Base-by-base conservation (phyloP, 768 basidiomycete species). In the Serendipita vermifera region DNA sequence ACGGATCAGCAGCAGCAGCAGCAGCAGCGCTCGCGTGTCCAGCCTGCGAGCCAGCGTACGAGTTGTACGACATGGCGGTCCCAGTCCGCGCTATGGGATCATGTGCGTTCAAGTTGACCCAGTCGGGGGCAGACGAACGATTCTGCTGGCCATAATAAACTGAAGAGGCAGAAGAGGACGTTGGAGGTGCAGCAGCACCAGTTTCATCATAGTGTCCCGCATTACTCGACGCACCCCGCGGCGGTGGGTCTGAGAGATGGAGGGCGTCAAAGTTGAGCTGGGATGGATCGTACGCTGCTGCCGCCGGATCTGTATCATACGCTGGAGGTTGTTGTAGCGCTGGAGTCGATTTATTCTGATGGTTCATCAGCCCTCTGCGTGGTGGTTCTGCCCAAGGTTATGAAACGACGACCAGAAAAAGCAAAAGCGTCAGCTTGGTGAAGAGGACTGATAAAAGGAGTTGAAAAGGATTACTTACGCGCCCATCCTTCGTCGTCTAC, bases 11-110 rank as follows among this genome's bases (percentile, higher is more conserved):
- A n/a, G n/a, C n/a, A n/a, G n/a, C n/a, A n/a, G n/a, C n/a, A n/a
- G n/a, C n/a, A n/a, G n/a, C n/a, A n/a, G n/a, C n/a, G n/a, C n/a
- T n/a, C n/a, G n/a, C n/a, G n/a, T n/a, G 59, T 22, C 63, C 33
- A 38, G 58, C 31, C 56, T 64, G 61, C 20, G 63, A 54, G 36
- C 65, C 62, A 56, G 68, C 65, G 27, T 61, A 51, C 4, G 71
- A 66, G 51, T 71, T 73, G 62, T 71, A 66, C 14, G 80, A 79
- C 74, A 81, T 75, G 31, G 81, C 77, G 17, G 81, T 81, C 15
- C 75, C 75, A 3, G 75, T 72, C 27, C 80, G 75, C 56, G 74
- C 72, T 13, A 81, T 66, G 40, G 77, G 75, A 59, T 82, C 81
- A 33, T 63, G 43, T 17, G 58, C 33, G 59, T 48, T 51, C 11